phyloP scores from a whole-genome alignment of 257 asterid species.

The Capsicum pubescens region DNA sequence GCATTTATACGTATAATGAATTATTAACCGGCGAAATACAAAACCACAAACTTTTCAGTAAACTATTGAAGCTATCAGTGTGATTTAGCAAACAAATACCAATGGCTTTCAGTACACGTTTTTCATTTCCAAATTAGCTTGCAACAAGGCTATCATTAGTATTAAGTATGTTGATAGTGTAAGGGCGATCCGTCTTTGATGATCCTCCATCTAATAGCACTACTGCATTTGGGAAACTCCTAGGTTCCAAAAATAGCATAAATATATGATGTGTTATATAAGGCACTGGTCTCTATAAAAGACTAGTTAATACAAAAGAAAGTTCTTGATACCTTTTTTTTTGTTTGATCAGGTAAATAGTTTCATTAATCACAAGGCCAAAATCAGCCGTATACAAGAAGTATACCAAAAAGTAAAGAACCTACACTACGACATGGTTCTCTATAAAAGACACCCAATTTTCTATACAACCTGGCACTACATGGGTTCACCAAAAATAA shows the following conservation, averaged over 20 bases:
- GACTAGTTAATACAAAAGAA: background rate
- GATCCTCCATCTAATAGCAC: background rate
- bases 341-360: too few species aligned
- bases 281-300: background rate
- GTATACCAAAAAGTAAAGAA: too few species aligned
- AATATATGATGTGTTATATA: background rate
- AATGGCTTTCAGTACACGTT: background rate
- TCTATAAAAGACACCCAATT: too few species aligned
- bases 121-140: background rate
- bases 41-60: background rate
- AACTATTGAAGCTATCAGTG: slow-evolving; percentile 7
- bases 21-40: background rate
- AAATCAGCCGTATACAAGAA: too few species aligned
- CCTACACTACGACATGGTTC: too few species aligned
- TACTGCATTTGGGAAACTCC: background rate
- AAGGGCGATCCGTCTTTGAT: background rate
- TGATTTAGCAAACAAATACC: background rate
- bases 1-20: background rate
- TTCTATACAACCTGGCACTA: too few species aligned
- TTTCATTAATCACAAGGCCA: too few species aligned
- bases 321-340: background rate
- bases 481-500: too few species aligned
- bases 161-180: background rate
- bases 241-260: slow-evolving; percentile 22
- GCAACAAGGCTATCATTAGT: background rate